Evolutionary conservation across 495 filamentous ascomycete genomes (phyloP), one percentile per base, ranked within the genome.

Genomic region (Massariosphaeria phaeospora): DNA sequence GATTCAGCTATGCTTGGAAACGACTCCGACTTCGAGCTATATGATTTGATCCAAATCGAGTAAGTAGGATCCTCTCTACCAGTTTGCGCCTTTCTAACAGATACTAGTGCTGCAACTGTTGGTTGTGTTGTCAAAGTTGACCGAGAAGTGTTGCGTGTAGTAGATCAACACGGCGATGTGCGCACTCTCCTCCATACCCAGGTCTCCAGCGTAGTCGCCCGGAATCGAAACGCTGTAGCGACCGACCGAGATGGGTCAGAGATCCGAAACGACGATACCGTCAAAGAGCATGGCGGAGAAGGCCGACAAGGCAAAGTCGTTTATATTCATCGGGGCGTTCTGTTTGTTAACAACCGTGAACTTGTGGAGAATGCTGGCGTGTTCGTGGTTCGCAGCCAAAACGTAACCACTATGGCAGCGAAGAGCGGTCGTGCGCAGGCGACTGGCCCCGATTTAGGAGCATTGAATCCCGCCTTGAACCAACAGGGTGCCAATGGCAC

Each of bases 11-110:
- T 84, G 36, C 80, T 86, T 55, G 83, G 83, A 9, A 81, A 84
- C 40, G 78, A 88, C 21, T 88, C 88, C 13, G 85, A 89, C 66
- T 96, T 84, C 68, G 87, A 91, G 54, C 81, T 99, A 27, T 85
- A 90, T 55, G 93, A 99, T 70, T 76, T 99, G 21, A 89, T 97
- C 17, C 91, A 96, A 71, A 80, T 99, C 53, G 94, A 97, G 80
- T 83, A 73, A 75, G 79, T 74, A 35, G 23, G 40, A 7, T 44
- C 30, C 5, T 17, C 35, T 21, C 25, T 29, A 30, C 34, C 26
- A 26, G 38, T 15, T 42, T 21, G 23, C 18, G 0, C 34, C 25
- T 33, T 61, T 55, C 71, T 79, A 70, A 79, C 58, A 24, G 33
- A 15, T 13, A 20, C 36, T 57, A 84, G 81, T 70, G 79, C 88